Conservation (phyloP, 2,329 filamentous ascomycete species). For the Xylaria polymorpha region DNA sequence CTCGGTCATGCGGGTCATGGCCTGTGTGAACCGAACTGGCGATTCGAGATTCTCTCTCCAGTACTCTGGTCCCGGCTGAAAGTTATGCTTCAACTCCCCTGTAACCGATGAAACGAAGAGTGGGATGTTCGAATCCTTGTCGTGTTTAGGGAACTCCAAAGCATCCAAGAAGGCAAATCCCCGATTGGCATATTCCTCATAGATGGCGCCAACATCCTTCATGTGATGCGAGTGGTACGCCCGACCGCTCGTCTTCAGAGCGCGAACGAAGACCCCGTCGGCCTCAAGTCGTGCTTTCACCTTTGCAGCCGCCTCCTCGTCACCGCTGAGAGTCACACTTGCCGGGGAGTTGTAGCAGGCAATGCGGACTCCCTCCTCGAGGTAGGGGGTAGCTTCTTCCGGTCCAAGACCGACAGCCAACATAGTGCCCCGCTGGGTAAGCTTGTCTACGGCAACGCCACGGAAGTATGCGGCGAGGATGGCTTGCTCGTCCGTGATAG, state of each 20-base stretch:
- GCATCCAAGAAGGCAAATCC: neutral
- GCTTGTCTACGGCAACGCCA: conserved; percentile 18
- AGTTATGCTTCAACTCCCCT: neutral
- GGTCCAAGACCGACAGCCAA: conserved; percentile 48
- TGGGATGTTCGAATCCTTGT: neutral
- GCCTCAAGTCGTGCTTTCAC: conserved; percentile 20
- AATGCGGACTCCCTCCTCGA: conserved; percentile 49
- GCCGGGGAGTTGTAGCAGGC: conserved; percentile 48
- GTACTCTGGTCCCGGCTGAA: conserved; percentile 8
- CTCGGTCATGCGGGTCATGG: conserved; percentile 17
- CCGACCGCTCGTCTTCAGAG: conserved; percentile 29
- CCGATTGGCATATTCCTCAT: neutral
- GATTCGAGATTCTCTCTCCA: conserved; percentile 29
- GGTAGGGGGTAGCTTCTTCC: conserved; percentile 40
- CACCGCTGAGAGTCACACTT: conserved; percentile 28
- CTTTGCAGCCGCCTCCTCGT: conserved; percentile 4
- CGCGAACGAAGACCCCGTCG: conserved; percentile 22
- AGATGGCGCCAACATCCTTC: neutral
- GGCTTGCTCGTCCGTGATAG: conserved; percentile 41
- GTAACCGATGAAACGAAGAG: neutral
- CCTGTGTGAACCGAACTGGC: conserved; percentile 22
- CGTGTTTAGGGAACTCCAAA: neutral
- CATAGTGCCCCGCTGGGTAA: conserved; percentile 44
- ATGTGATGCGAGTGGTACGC: conserved; percentile 38
- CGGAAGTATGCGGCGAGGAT: conserved; percentile 38